Evolutionary conservation across 768 basidiomycete genomes (phyloP).

Genomic region (Strobilomyces confusus): DNA sequence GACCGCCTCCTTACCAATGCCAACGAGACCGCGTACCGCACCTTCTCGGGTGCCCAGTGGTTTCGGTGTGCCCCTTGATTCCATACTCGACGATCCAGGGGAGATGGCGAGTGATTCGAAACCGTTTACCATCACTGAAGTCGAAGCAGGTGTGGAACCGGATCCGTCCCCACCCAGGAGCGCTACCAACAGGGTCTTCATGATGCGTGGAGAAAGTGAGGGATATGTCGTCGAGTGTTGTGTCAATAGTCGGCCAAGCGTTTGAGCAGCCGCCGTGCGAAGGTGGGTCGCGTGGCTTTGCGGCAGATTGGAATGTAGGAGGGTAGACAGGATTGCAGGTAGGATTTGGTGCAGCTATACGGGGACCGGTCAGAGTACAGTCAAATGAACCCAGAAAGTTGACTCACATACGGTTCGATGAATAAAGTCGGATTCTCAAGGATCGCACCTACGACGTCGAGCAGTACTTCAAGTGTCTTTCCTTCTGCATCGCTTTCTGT

Average conservation of each 20-base stretch:
- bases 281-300: conserved; percentile 62
- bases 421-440: conserved; percentile 86
- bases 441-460: conserved; percentile 83
- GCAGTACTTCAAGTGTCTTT: conserved; percentile 67
- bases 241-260: conserved; percentile 74
- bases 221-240: conserved; percentile 89
- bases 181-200: conserved; percentile 89
- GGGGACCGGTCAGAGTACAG: background rate
- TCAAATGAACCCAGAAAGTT: background rate
- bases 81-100: conserved; percentile 37
- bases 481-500: conserved; percentile 62
- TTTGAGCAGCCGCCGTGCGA: conserved; percentile 78
- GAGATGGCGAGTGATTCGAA: conserved; percentile 26
- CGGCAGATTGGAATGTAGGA: conserved; percentile 84
- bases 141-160: conserved; percentile 4
- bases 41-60: conserved; percentile 83
- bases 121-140: conserved; percentile 20
- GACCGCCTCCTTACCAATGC: conserved; percentile 82
- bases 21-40: conserved; percentile 81
- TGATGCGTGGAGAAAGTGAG: conserved; percentile 80
- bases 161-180: conserved; percentile 46
- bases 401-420: conserved; percentile 89
- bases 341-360: conserved; percentile 90
- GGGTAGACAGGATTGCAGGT: conserved; percentile 85
- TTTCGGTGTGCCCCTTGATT: conserved; percentile 40